phyloP scores from a whole-genome alignment of 768 basidiomycete genomes.

The Daedalea quercina region DNA sequence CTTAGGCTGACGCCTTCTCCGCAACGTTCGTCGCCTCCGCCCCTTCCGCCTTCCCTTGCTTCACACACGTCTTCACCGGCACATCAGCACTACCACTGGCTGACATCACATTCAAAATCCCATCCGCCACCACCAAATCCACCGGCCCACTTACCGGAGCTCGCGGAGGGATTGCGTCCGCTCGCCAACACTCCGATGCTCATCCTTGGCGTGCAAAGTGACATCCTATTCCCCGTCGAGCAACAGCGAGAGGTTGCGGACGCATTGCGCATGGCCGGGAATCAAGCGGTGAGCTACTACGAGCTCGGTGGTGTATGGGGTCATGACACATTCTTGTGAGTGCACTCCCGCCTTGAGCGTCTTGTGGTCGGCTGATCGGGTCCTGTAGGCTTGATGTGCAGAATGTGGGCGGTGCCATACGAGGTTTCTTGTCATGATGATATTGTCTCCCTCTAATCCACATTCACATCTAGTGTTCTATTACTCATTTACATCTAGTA shows the following conservation, averaged over 20 bases:
- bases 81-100: slow-evolving; percentile 18
- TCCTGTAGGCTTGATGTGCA: slow-evolving; percentile 65
- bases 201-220: slow-evolving; percentile 91
- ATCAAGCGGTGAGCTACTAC: slow-evolving; percentile 86
- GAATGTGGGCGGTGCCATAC: slow-evolving; percentile 87
- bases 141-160: slow-evolving; percentile 65
- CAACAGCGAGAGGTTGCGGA: slow-evolving; percentile 95
- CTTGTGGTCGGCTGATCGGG: slow-evolving; percentile 1
- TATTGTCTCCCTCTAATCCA: no score
- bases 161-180: slow-evolving; percentile 73
- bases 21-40: slow-evolving; percentile 20
- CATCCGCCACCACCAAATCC: slow-evolving; percentile 70
- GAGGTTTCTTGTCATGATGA: slow-evolving; percentile 70
- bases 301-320: slow-evolving; percentile 99
- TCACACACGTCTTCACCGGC: slow-evolving; percentile 12
- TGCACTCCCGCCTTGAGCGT: slow-evolving; percentile 11
- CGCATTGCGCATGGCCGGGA: slow-evolving; percentile 86
- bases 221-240: slow-evolving; percentile 94
- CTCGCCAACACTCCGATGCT: slow-evolving; percentile 74
- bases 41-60: slow-evolving; percentile 22
- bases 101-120: slow-evolving; percentile 51
- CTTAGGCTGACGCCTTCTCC: slow-evolving; percentile 45
- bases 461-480: no score
- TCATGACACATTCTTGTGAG: slow-evolving; percentile 93
- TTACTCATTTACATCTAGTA: no score